Percentiles rank a stretch among this genome's conserved stretches.
Evolutionary conservation across 208 protist species (phyloP).

Genomic region (Naegleria fowleri): DNA sequence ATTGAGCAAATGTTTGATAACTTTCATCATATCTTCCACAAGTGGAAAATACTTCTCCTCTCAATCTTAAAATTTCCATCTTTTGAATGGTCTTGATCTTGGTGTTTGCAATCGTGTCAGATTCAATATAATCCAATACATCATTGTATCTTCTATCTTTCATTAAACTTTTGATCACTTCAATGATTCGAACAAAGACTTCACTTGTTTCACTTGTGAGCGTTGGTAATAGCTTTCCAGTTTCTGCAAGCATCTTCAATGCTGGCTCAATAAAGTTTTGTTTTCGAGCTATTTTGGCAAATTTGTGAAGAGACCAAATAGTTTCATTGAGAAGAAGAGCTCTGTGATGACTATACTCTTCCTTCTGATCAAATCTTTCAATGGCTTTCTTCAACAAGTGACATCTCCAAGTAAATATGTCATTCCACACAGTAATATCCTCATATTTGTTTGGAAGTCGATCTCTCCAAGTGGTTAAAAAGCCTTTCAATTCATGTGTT

Average conservation of each 20-base stretch:
- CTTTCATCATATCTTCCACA: not conserved
- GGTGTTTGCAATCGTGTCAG: not conserved
- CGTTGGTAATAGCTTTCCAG: not conserved
- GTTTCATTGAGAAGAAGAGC: conserved; percentile 19
- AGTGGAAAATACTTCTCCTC: not conserved
- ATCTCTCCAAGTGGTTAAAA: conserved; percentile 33
- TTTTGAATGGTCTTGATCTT: conserved; percentile 13
- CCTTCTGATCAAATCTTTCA: not conserved
- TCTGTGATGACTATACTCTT: not conserved
- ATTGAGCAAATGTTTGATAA: not conserved
- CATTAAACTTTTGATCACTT: not conserved
- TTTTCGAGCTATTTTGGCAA: conserved; percentile 12
- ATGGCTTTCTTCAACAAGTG: conserved; percentile 15
- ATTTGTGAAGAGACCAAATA: conserved; percentile 16
- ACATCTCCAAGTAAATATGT: conserved; percentile 32
- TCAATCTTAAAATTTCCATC: conserved; percentile 24
- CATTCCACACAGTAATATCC: conserved; percentile 28
- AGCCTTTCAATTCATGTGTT: not conserved
- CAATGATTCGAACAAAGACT: conserved; percentile 3
- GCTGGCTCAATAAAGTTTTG: not conserved
- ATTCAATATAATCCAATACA: conserved; percentile 3
- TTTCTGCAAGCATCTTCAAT: not conserved
- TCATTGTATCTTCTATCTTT: not conserved
- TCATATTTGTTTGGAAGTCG: conserved; percentile 33
- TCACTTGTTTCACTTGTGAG: not conserved